Conservation (phyloP, 257 asterid genomes). For the Plantago ovata region DNA sequence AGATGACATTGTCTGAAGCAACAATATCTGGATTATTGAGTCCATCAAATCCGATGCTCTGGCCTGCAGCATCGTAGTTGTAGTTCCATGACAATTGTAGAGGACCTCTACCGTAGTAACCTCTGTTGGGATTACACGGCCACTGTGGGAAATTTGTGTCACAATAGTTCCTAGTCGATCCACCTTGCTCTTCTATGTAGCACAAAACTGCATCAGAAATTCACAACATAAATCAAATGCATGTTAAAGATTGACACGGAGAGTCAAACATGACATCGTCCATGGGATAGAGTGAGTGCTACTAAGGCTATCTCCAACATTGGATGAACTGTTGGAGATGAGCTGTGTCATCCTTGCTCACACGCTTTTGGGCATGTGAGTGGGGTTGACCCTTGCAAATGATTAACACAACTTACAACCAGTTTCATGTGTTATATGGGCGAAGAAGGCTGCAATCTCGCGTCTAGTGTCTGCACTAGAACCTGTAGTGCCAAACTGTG, state of each 20-base stretch:
- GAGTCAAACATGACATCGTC: too few species aligned
- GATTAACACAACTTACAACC: constrained; percentile 47
- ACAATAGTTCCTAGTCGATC: constrained; percentile 23
- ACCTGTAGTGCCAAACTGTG: constrained; percentile 39
- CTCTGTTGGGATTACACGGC: constrained; percentile 23
- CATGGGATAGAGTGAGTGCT: too few species aligned
- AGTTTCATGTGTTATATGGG: constrained; percentile 52
- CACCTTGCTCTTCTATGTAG: constrained; percentile 26
- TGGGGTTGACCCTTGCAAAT: too few species aligned
- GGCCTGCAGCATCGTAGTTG: constrained; percentile 38
- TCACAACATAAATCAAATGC: too few species aligned
- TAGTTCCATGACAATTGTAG: constrained; percentile 36
- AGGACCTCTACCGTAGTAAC: constrained; percentile 39
- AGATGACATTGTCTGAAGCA: constrained; percentile 22
- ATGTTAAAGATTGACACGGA: too few species aligned
- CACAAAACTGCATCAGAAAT: constrained; percentile 25
- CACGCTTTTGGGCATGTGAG: too few species aligned
- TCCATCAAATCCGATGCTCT: constrained; percentile 36
- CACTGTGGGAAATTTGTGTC: constrained; percentile 22
- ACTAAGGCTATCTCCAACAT: too few species aligned
- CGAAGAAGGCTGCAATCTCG: constrained; percentile 57
- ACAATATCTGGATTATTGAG: constrained; percentile 33
- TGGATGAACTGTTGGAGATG: too few species aligned
- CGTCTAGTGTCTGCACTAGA: constrained; percentile 32
- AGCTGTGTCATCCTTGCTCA: too few species aligned